Percentiles rank a stretch among this genome's conserved stretches.
These are phyloP conservation scores for Xylaria sp. DNA, from an alignment of 2,329 filamentous ascomycete genomes.

Conservation along the genomic window DNA sequence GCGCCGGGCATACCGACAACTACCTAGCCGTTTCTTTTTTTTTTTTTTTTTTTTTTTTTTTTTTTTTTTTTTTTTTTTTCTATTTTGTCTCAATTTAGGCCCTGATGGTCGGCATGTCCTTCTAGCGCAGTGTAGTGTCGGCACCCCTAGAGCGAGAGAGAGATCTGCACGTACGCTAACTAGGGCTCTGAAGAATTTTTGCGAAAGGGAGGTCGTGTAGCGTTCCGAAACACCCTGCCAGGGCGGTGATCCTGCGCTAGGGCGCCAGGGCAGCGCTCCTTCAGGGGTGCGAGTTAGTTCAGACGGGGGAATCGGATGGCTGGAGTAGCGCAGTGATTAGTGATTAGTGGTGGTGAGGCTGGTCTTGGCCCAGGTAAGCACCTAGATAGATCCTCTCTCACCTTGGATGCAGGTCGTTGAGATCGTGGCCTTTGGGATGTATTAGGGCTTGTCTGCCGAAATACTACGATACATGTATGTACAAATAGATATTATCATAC, in stretches of 20 bases:
- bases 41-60: neutral
- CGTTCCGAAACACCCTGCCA: slow-evolving; percentile 9
- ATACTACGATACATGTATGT: neutral
- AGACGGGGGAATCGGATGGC: slow-evolving; percentile 18
- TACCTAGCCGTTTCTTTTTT: too few relatives aligned
- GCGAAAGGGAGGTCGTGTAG: neutral
- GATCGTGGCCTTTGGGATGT: neutral
- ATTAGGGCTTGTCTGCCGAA: neutral
- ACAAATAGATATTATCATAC: neutral
- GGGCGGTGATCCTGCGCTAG: slow-evolving; percentile 11
- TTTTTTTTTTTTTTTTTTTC: too few relatives aligned
- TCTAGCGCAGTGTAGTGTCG: neutral
- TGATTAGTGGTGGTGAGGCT: neutral
- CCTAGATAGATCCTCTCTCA: slow-evolving; percentile 2
- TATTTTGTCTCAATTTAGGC: too few relatives aligned
- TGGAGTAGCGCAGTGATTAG: slow-evolving; percentile 7
- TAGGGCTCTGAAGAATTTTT: neutral
- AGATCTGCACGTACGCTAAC: neutral
- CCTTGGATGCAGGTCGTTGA: slow-evolving; percentile 1
- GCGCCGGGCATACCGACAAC: neutral
- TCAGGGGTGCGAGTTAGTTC: slow-evolving; percentile 11
- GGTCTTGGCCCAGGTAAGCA: neutral
- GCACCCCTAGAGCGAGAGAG: neutral
- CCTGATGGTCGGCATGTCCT: neutral
- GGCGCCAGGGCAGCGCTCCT: neutral